Evolutionary conservation across 768 basidiomycete genomes (phyloP).

Genomic region (Termitomyces sp.): DNA sequence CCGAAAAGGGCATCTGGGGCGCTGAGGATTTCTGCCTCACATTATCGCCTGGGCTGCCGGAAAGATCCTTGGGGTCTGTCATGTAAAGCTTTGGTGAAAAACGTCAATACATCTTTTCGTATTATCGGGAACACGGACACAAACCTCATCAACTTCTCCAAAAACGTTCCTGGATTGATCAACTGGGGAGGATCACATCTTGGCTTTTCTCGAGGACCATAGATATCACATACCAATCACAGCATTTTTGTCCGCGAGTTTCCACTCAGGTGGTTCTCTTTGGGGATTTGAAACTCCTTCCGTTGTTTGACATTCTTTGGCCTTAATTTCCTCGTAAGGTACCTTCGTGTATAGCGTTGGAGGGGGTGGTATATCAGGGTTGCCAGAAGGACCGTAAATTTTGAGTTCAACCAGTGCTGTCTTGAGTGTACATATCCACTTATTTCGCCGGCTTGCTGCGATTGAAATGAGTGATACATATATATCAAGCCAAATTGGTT

Average conservation of each 20-base stretch:
- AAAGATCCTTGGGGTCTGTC: slow-evolving; percentile 11
- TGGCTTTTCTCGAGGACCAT: neutral
- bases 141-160: slow-evolving; percentile 33
- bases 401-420: slow-evolving; percentile 58
- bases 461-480: slow-evolving; percentile 3
- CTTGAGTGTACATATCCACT: slow-evolving; percentile 90
- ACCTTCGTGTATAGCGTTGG: slow-evolving; percentile 63
- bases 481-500: slow-evolving; percentile 3
- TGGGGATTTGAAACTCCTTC: slow-evolving; percentile 20
- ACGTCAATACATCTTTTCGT: neutral
- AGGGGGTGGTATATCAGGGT: slow-evolving; percentile 49
- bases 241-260: slow-evolving; percentile 47
- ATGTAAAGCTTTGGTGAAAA: slow-evolving; percentile 14
- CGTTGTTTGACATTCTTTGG: slow-evolving; percentile 30
- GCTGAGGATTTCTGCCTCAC: neutral
- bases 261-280: slow-evolving; percentile 36
- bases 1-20: slow-evolving; percentile 13
- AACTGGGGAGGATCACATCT: slow-evolving; percentile 15
- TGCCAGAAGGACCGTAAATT: slow-evolving; percentile 63
- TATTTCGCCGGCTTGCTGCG: slow-evolving; percentile 75
- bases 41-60: neutral
- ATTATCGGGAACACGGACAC: slow-evolving; percentile 1
- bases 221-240: slow-evolving; percentile 36
- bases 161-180: slow-evolving; percentile 41
- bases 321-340: slow-evolving; percentile 62